Evolutionary conservation across 805 yeast genomes (phyloP), one percentile per base, ranked within the genome.

Genomic region (Metschnikowia kunwiensis): DNA sequence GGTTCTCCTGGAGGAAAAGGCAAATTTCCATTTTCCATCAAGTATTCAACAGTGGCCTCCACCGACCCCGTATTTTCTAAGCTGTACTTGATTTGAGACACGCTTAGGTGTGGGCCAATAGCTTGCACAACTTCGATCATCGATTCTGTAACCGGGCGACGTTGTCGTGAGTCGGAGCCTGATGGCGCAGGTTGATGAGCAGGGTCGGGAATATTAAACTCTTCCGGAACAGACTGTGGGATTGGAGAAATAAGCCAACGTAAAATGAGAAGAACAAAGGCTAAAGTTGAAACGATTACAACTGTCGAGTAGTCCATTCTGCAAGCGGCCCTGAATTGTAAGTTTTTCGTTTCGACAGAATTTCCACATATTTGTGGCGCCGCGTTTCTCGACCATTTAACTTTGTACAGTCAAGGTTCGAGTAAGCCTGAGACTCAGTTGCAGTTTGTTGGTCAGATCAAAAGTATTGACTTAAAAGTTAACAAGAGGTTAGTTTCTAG

Each of bases 81-180:
- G 55, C 84, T 95, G 43, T 70, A 68, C 43, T 80, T 69, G 43
- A 93, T 86, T 54, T 85, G 94, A 6, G 75, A 84, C 4, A 62
- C 72, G 1, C 84, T 69, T 21, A 86, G 63, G 14, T 69, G 68
- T 4, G 97, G 96, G 0, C 88, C 95, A 37, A 91, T 68, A 27
- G 87, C 78, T 49, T 79, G 84, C 2, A 91, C 96, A 0, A 85
- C 80, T 45, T 83, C 93, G 28, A 91, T 70, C 97, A 91, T 91
- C 39, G 75, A 76, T 5, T 66, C 68, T 3, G 82, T 78, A 15
- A 82, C 80, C 10, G 57, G 63, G 39, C 85, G 72, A 30, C 72
- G 64, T 26, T 39, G 36, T 23, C 47, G 50, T 36, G 37, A 29
- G 39, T 37, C 28, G 44, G 40, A 25, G 20, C 34, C 23, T 22